Evolutionary conservation across 345 rosid genomes (phyloP), one percentile per base, ranked within the genome.

Genomic region (Linum usitatissimum): DNA sequence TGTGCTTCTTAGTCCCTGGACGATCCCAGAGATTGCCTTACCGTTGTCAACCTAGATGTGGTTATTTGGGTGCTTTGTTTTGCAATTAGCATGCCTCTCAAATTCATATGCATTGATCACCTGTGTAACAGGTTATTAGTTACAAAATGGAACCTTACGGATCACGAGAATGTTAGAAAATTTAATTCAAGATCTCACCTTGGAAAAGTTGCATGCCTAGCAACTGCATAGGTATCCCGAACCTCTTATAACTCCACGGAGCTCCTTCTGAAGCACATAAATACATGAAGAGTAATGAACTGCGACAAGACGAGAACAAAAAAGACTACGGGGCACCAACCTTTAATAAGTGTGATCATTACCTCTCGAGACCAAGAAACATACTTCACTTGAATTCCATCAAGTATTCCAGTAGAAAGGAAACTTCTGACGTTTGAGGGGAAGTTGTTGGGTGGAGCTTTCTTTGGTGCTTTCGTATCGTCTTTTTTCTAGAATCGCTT

Each of bases 361-460:
- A 86, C 92, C 81, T 86, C 92, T 28, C 80, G 73, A 13, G 86
- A 79, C 86, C 85, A 80, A 39, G 92, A 79, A 62, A 80, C 81
- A 57, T 83, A 83, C 78, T 86, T 80, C 62, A 86, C 92, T 63
- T 70, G 73, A 55, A 80, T 79, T 56, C 84, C 92, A 61, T 86
- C 92, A 55, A 83, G 73, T 77, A 86, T 81, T 38, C 92, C 92
- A 65, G 88, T 86, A 59, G 88, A 83, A 53, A 81, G 72, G 70
- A 83, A 66, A 66, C 86, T 83, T 72, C 83, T 83, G 53, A 86
- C 88, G 67, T 83, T 83, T 66, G 92, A 78, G 19, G 88, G 88
- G 67, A 86, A 83, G 63, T 63, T 81, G 67, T 83, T 83, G 9
- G 82, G 45, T 59, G 85, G 65, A 70, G 28, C 73, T 66, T 78